Percentiles rank a stretch among this genome's conserved stretches.
phyloP scores from a whole-genome alignment of 2,329 filamentous ascomycete species.

The Purpureocillium lavendulum region DNA sequence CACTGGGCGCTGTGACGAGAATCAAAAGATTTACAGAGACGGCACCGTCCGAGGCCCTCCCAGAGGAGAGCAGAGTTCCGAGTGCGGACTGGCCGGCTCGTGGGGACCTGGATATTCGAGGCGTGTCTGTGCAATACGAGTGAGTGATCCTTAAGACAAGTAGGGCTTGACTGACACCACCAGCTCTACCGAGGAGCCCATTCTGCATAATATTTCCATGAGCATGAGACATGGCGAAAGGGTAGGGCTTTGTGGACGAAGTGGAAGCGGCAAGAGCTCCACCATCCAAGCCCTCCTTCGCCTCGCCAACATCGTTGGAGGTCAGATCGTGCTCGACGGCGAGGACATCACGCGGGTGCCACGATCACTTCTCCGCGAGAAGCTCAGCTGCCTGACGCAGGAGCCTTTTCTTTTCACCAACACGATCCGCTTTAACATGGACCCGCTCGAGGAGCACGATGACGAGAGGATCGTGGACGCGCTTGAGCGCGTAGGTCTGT shows the following conservation, averaged over 20 bases:
- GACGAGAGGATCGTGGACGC: slow-evolving; percentile 34
- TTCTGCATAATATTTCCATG: slow-evolving; percentile 21
- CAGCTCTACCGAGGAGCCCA: slow-evolving; percentile 10
- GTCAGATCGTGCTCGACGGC: slow-evolving; percentile 36
- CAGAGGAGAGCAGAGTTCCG: slow-evolving; percentile 9
- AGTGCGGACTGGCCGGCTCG: slow-evolving; percentile 12
- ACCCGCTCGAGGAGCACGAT: slow-evolving; percentile 28
- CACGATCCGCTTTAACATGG: slow-evolving; percentile 40
- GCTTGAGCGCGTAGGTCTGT: slow-evolving; percentile 38
- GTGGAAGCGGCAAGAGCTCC: slow-evolving; percentile 27
- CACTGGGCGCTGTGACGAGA: slow-evolving; percentile 18
- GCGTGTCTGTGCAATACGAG: slow-evolving; percentile 18
- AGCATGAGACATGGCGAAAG: slow-evolving; percentile 24
- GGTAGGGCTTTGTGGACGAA: slow-evolving; percentile 36
- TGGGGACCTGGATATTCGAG: slow-evolving; percentile 14
- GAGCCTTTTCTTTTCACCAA: slow-evolving; percentile 43
- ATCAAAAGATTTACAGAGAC: slow-evolving; percentile 17
- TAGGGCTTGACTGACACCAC: neutral
- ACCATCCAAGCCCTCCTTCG: slow-evolving; percentile 37
- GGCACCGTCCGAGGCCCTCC: slow-evolving; percentile 14
- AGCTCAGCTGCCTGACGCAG: slow-evolving; percentile 40
- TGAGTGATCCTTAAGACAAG: slow-evolving; percentile 8
- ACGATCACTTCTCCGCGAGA: slow-evolving; percentile 16
- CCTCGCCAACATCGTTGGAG: slow-evolving; percentile 34
- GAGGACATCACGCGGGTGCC: slow-evolving; percentile 25